These are phyloP conservation scores for Phytophthora pistaciae DNA, from an alignment of 352 stramenopile genomes.

Conservation along the genomic window DNA sequence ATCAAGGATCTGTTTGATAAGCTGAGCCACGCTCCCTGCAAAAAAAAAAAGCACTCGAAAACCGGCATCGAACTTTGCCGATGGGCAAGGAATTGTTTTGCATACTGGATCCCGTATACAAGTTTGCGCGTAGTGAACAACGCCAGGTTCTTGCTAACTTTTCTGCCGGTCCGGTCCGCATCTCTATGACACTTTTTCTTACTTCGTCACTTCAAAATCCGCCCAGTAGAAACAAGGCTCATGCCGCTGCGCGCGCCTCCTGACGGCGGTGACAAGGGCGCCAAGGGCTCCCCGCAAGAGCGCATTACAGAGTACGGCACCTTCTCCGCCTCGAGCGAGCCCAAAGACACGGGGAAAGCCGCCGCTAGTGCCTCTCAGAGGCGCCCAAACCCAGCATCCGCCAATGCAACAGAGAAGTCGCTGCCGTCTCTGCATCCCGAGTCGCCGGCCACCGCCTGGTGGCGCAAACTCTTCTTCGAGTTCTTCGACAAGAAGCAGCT, in stretches of 20 bases:
- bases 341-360: background rate
- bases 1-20: no score
- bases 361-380: background rate
- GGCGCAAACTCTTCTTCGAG: slow-evolving; percentile 52
- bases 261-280: background rate
- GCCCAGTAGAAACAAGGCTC: background rate
- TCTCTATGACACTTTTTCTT: no score
- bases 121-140: no score
- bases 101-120: no score
- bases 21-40: no score
- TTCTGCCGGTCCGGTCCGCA: no score
- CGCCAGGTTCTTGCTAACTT: no score
- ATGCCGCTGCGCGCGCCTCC: slow-evolving; percentile 26
- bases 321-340: slow-evolving; percentile 5
- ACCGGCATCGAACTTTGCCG: no score
- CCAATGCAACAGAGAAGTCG: background rate
- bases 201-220: slow-evolving; percentile 11
- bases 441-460: slow-evolving; percentile 41
- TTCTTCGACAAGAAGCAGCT: slow-evolving; percentile 45
- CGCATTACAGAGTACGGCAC: slow-evolving; percentile 30
- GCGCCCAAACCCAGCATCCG: background rate
- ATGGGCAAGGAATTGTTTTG: no score
- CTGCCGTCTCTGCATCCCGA: slow-evolving; percentile 38
- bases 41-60: no score
- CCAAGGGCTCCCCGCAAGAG: slow-evolving; percentile 12